phyloP scores from a whole-genome alignment of 495 filamentous ascomycete genomes.

The Lasiosphaeria miniovina region DNA sequence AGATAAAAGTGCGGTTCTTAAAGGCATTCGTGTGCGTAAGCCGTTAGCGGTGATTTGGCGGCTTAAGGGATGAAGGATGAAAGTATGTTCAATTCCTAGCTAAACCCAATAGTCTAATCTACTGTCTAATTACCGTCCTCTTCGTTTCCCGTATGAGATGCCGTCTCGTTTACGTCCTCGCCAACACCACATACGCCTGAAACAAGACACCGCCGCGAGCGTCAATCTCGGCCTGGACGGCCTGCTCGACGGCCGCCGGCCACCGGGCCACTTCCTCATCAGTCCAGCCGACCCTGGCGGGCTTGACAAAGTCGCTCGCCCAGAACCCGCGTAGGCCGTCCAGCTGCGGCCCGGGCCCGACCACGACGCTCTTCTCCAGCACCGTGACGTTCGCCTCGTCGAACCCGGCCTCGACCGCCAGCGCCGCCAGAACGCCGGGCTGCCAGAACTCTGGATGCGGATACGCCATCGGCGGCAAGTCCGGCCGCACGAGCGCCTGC shows the following conservation, averaged over 20 bases:
- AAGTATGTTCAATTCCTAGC: no score
- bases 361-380: neutral
- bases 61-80: no score
- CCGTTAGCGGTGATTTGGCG: no score
- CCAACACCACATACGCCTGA: neutral
- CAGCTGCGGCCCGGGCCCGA: neutral
- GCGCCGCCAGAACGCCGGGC: constrained; percentile 24
- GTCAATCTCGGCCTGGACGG: neutral
- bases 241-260: neutral
- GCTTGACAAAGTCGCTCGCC: neutral
- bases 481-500: constrained; percentile 27
- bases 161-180: neutral
- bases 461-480: constrained; percentile 25
- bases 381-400: neutral
- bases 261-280: neutral
- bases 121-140: no score
- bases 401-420: constrained; percentile 20
- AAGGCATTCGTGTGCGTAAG: no score
- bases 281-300: neutral
- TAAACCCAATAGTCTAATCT: no score
- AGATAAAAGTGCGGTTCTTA: no score
- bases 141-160: no score
- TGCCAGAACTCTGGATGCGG: constrained; percentile 27
- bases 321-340: neutral
- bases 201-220: neutral